Percentiles rank a stretch among this genome's conserved stretches.
Evolutionary conservation across 208 protist genomes (phyloP).

Genomic region (Acanthamoeba triangularis): DNA sequence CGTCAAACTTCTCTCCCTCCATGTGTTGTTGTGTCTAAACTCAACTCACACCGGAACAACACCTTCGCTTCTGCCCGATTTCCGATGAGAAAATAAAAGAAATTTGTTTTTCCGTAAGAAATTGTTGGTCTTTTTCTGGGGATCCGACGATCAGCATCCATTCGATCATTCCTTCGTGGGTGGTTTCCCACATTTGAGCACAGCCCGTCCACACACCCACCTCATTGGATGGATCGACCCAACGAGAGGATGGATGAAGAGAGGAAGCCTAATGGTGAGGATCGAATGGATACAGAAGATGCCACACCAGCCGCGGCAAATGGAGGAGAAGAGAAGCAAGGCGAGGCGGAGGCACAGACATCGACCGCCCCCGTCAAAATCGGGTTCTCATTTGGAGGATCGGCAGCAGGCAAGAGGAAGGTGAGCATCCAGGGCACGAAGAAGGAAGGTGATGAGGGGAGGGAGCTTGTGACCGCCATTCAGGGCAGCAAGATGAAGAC

Average conservation of each 20-base stretch:
- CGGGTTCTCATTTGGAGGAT: not conserved
- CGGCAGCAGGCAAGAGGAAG: not conserved
- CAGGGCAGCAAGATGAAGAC: conserved; percentile 41
- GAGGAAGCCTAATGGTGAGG: not conserved
- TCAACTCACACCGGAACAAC: too few species aligned
- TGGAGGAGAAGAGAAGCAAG: not conserved
- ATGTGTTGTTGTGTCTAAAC: not conserved
- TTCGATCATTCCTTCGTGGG: not conserved
- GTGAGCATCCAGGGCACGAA: not conserved
- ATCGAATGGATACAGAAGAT: not conserved
- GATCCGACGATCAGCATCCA: not conserved
- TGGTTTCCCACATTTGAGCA: not conserved
- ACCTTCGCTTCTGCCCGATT: too few species aligned
- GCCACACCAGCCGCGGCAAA: not conserved
- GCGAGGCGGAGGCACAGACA: not conserved
- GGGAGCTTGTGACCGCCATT: not conserved
- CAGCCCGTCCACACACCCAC: not conserved
- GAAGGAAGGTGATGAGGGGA: not conserved
- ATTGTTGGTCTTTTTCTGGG: not conserved
- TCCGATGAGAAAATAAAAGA: not conserved
- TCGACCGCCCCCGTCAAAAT: conserved; percentile 12
- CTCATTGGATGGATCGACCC: not conserved
- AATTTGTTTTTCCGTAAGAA: not conserved
- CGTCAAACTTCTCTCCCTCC: conserved; percentile 37
- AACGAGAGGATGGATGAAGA: not conserved